Conservation (phyloP, 2,329 filamentous ascomycete species). For the Periconia digitata region DNA sequence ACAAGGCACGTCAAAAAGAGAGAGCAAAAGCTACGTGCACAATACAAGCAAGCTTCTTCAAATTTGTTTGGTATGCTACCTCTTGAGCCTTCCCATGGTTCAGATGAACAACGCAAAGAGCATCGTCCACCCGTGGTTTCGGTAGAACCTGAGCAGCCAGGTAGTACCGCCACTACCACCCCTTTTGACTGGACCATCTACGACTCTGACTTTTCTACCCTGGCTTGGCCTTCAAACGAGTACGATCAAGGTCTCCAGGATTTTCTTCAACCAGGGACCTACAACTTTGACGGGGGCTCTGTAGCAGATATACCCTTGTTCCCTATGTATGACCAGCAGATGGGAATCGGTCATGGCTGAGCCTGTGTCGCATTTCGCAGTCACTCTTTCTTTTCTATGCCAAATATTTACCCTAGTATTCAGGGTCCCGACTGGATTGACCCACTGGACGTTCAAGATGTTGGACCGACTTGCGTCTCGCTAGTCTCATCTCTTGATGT, state of each 20-base stretch:
- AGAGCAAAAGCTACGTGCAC: constrained; percentile 22
- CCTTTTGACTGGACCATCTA: constrained; percentile 34
- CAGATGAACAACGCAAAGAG: not conserved
- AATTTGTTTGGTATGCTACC: constrained; percentile 31
- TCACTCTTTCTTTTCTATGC: too few relatives aligned
- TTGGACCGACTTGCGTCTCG: constrained; percentile 34
- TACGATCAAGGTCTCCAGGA: constrained; percentile 34
- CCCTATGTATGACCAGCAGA: constrained; percentile 32
- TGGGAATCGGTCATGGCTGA: not conserved
- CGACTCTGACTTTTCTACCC: constrained; percentile 33
- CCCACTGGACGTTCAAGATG: not conserved
- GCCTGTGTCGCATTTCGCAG: too few relatives aligned
- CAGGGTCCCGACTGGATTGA: too few relatives aligned
- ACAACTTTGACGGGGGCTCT: constrained; percentile 29
- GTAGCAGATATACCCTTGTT: constrained; percentile 36
- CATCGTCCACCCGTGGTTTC: constrained; percentile 1
- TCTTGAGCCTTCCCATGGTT: constrained; percentile 5
- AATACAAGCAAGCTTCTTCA: constrained; percentile 32
- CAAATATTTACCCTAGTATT: too few relatives aligned
- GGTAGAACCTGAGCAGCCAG: constrained; percentile 2
- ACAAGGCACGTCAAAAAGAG: constrained; percentile 26
- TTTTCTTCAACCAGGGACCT: constrained; percentile 33
- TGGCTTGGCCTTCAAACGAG: constrained; percentile 30
- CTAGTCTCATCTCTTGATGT: constrained; percentile 55
- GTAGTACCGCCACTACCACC: constrained; percentile 7